Base-by-base conservation (phyloP, 2,329 filamentous ascomycete genomes). In the Diaporthe ilicicola region DNA sequence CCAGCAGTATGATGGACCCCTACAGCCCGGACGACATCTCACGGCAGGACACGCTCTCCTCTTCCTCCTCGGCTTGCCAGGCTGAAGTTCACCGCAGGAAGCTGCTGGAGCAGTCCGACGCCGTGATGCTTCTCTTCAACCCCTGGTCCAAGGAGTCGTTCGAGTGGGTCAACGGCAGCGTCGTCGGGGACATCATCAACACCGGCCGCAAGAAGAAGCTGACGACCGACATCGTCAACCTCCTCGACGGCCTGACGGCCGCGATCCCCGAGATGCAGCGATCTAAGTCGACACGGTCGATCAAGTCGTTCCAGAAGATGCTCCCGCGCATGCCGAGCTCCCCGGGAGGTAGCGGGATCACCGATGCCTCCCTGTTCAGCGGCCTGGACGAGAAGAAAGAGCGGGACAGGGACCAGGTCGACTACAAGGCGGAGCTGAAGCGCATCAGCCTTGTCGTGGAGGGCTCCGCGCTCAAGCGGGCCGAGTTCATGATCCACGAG, bases 51-150 rank as follows among this genome's bases (percentile, higher is more conserved):
- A 64, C 59, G 44, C 44, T 64, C 15, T 37, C 59, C 29, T 64
- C 44, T 1, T 37, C 59, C 9, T 50, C 27, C 13, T 48, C 48
- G 17, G 42, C 44, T n/a, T 10, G 50, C 51, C 59, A 62, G 22
- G 54, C 39, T 10, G 34, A 46, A 42, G 24, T n/a, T n/a, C 32
- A 48, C 9, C 42, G 69, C 39, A 71, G 37, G 27, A 37, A 67
- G 64, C 37, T 71, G 15, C 17, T 71, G 42, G 69, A 68, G 54
- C 64, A 68, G 69, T 62, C 55, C 24, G 69, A 71, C 37, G 69
- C 69, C 2, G 64, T 71, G 34, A 71, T 71, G 69, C 64, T 71
- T 12, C 13, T 68, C 17, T 71, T 71, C 34, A 62, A 71, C 27
- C 64, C 69, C 22, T 71, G 53, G 64, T 68, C 69, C 2, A 68